phyloP scores from a whole-genome alignment of 1,284 basidiomycete genomes.

The Flammula alnicola region DNA sequence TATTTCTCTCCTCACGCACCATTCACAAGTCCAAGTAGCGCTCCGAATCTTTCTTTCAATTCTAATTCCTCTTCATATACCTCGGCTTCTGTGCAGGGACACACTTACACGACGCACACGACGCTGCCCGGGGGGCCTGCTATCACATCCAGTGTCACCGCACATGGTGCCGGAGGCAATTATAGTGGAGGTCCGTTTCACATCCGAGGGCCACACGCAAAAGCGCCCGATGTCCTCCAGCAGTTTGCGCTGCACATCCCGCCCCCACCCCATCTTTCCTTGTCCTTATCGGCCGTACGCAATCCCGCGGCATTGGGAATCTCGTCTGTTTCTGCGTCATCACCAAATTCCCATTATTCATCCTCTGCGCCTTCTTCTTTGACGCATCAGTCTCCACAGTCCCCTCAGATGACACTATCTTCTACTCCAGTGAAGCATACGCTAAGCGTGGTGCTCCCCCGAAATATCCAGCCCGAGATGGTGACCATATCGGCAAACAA shows the following conservation, averaged over 20 bases:
- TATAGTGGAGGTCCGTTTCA: neutral
- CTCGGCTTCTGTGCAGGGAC: no score
- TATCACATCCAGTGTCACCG: slow-evolving; percentile 23
- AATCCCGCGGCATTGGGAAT: neutral
- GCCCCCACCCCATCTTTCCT: slow-evolving; percentile 19
- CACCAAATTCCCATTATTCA: neutral
- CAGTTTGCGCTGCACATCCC: slow-evolving; percentile 27
- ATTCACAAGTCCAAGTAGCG: slow-evolving; percentile 13
- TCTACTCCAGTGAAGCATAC: slow-evolving; percentile 41
- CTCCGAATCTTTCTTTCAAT: slow-evolving; percentile 4
- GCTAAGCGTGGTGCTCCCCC: slow-evolving; percentile 46
- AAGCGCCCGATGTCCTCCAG: slow-evolving; percentile 12
- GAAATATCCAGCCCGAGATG: slow-evolving; percentile 55
- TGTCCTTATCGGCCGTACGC: slow-evolving; percentile 13
- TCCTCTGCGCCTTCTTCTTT: neutral
- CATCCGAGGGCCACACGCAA: neutral
- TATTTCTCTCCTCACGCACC: slow-evolving; percentile 24
- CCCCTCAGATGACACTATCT: slow-evolving; percentile 45
- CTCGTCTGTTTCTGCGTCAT: neutral
- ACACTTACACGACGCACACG: slow-evolving; percentile 10
- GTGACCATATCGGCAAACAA: slow-evolving; percentile 57
- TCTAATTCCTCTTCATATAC: neutral
- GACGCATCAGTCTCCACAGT: slow-evolving; percentile 37
- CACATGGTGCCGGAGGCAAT: neutral
- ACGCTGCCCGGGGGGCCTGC: slow-evolving; percentile 18